Conservation (phyloP, 495 filamentous ascomycete genomes). For the Sphaerosporella brunnea region DNA sequence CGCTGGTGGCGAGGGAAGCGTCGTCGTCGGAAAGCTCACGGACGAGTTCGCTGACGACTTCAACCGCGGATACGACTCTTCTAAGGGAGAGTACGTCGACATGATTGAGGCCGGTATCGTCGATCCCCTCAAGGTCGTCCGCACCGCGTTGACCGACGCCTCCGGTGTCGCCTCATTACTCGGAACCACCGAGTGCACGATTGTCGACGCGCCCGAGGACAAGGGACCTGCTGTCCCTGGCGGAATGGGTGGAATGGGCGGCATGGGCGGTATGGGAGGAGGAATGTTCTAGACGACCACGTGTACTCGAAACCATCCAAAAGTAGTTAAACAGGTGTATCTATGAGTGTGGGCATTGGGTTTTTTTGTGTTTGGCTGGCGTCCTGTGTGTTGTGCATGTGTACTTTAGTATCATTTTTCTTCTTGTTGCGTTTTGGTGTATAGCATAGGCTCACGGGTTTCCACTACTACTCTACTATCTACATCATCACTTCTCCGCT, state of each 20-base stretch:
- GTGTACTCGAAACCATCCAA: background rate
- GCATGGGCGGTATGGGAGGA: conserved; percentile 50
- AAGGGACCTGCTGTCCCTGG: conserved; percentile 41
- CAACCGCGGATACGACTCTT: conserved; percentile 93
- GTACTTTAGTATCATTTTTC: no score
- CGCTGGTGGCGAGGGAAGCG: conserved; percentile 85
- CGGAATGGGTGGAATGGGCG: conserved; percentile 52
- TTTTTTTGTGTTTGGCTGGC: no score
- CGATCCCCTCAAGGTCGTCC: conserved; percentile 97
- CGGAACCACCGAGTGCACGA: conserved; percentile 93
- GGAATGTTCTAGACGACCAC: background rate
- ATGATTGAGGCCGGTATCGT: conserved; percentile 96
- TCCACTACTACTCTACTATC: no score
- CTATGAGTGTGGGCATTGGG: no score
- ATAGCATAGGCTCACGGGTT: no score
- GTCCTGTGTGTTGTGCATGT: no score
- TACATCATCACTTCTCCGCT: no score
- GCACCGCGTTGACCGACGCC: conserved; percentile 84
- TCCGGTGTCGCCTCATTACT: conserved; percentile 91
- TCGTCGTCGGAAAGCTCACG: conserved; percentile 93
- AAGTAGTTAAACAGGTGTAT: no score
- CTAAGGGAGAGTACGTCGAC: conserved; percentile 93
- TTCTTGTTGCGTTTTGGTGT: no score
- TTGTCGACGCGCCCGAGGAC: conserved; percentile 88
- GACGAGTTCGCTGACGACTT: conserved; percentile 86